These are phyloP conservation scores for Oleoguttula mirabilis DNA, from an alignment of 495 filamentous ascomycete genomes.

Conservation along the genomic window DNA sequence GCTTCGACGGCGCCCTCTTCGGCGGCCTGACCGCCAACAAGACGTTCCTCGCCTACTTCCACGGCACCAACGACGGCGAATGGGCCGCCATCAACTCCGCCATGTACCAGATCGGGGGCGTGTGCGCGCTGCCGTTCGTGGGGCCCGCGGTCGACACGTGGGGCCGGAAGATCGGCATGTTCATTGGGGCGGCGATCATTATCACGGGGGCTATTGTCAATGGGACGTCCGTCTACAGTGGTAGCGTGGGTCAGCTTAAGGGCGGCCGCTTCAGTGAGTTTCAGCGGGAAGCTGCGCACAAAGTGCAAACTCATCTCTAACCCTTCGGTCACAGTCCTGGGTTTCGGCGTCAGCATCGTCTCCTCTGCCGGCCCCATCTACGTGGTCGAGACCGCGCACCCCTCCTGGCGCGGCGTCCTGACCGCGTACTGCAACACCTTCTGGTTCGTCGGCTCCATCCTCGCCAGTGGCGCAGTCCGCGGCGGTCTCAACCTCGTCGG, in stretches of 20 bases:
- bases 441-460: constrained; percentile 45
- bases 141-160: constrained; percentile 18
- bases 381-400: constrained; percentile 63
- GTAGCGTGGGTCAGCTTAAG: constrained; percentile 46
- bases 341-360: constrained; percentile 58
- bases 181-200: constrained; percentile 46
- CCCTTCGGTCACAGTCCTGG: too few relatives aligned
- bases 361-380: constrained; percentile 62
- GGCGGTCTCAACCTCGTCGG: constrained; percentile 33
- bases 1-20: constrained; percentile 20
- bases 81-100: constrained; percentile 18
- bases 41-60: constrained; percentile 13
- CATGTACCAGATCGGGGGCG: constrained; percentile 21
- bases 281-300: too few relatives aligned
- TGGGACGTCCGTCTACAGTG: constrained; percentile 45
- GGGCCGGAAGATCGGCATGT: constrained; percentile 53
- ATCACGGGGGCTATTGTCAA: constrained; percentile 52
- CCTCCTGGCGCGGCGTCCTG: constrained; percentile 54
- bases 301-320: not conserved
- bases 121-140: constrained; percentile 16
- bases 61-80: constrained; percentile 9
- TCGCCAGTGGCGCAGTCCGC: constrained; percentile 36
- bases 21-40: constrained; percentile 11
- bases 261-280: constrained; percentile 65
- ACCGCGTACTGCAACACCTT: constrained; percentile 31